phyloP scores from a whole-genome alignment of 495 filamentous ascomycete genomes.

The Mytilinidion resinicola region DNA sequence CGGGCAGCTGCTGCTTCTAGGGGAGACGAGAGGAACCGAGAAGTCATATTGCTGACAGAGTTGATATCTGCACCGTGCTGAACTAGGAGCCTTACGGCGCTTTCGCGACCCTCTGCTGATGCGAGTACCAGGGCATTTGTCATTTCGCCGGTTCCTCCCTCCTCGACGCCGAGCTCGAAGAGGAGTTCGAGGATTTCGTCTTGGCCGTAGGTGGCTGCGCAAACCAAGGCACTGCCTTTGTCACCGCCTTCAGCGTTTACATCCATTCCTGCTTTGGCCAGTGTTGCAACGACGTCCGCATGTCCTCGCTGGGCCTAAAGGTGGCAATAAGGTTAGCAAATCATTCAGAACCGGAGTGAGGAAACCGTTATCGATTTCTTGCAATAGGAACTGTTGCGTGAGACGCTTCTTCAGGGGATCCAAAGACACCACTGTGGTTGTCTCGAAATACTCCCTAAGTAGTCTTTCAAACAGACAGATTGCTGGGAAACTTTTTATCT shows the following conservation, averaged over 20 bases:
- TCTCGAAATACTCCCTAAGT: too few relatives aligned
- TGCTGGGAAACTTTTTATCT: too few relatives aligned
- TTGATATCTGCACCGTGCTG: conserved; percentile 11
- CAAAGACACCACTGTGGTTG: too few relatives aligned
- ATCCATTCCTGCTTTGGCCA: conserved; percentile 23
- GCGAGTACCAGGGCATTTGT: conserved; percentile 3
- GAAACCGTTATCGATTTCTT: too few relatives aligned
- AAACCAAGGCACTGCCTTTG: neutral
- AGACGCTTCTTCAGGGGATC: too few relatives aligned
- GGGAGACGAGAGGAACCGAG: neutral
- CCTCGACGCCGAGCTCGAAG: neutral
- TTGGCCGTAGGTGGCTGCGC: neutral
- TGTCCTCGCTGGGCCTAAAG: conserved; percentile 14
- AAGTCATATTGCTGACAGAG: neutral
- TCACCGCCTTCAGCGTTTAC: conserved; percentile 11
- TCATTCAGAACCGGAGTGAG: too few relatives aligned
- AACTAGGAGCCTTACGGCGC: neutral
- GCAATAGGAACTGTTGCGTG: too few relatives aligned
- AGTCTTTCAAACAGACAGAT: too few relatives aligned
- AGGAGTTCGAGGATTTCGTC: neutral
- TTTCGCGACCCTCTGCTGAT: neutral
- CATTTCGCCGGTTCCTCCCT: neutral
- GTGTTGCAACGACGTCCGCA: conserved; percentile 11
- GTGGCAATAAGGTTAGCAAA: too few relatives aligned
- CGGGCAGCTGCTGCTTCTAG: conserved; percentile 4